Base-by-base conservation (phyloP, 106 monocot species). In the Apostasia ramifera region DNA sequence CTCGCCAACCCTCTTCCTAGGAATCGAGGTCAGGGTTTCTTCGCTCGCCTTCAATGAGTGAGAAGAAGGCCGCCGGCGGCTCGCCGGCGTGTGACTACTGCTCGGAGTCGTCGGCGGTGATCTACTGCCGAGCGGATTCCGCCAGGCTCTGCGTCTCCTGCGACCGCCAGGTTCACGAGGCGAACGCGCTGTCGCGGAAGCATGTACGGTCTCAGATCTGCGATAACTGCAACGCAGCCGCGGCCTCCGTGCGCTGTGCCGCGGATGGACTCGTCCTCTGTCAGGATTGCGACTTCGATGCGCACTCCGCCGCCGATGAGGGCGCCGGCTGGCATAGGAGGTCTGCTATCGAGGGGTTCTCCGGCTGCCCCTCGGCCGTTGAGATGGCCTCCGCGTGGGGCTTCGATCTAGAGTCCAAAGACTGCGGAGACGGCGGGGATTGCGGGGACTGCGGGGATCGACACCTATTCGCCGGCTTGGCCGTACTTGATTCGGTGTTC, bases 41-140 rank as follows among this genome's bases (percentile, higher is more conserved):
- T 26, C 26, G 26, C 26, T 26, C 26, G 26, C 26, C 26, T 26
- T 12, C 6, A 26, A 65, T 65, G 65, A 48, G 26, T 47, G 65
- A 65, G 45, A 8, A 41, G 37, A 66, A 6, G 7, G 1, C 39
- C 3, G 4, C 9, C 3, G 51, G 50, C 2, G 3, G 52, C 9
- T 44, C 47, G 44, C 37, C 13, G 44, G 68, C 49, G 46, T 92
- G 91, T 76, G 91, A 92, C 43, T 92, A 73, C 82, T 92, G 91
- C 80, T 50, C 49, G 14, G 73, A 74, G 11, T 58, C 80, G 52
- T 59, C 46, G 71, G 92, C 88, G 54, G 78, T 71, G 44, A 39
- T 92, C 55, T 88, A 83, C 83, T 92, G 92, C 81, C 48, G 92
- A 4, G 92, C 92, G 9, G 92, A 92, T 76, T 40, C 76, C 3